These are phyloP conservation scores for Huntiella decipiens DNA, from an alignment of 2,329 filamentous ascomycete species.

Conservation along the genomic window DNA sequence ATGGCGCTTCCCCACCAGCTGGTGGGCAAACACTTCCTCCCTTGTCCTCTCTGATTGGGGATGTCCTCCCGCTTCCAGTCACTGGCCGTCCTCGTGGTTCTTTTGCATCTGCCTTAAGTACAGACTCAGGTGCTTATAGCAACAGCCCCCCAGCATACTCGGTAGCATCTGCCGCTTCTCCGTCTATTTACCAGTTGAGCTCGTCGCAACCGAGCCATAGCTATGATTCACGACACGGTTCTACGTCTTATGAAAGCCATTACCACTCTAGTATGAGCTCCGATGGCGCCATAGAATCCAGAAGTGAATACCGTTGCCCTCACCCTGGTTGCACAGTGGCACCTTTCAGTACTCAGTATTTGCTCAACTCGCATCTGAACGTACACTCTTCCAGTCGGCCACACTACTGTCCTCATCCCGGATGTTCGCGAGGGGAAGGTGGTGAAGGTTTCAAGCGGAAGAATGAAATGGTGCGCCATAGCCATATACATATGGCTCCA, in stretches of 20 bases:
- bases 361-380: conserved; percentile 63
- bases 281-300: conserved; percentile 3
- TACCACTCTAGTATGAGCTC: neutral
- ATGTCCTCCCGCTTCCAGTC: neutral
- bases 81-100: neutral
- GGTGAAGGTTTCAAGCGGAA: conserved; percentile 54
- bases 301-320: conserved; percentile 6
- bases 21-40: neutral
- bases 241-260: neutral
- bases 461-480: conserved; percentile 57
- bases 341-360: conserved; percentile 59
- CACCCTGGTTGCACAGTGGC: conserved; percentile 44
- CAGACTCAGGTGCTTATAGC: conserved; percentile 3
- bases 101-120: neutral
- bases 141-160: conserved; percentile 8
- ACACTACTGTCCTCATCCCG: conserved; percentile 45
- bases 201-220: conserved; percentile 7
- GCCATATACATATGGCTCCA: conserved; percentile 81
- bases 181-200: conserved; percentile 7
- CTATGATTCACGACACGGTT: neutral
- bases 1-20: too few relatives aligned
- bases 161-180: conserved; percentile 4
- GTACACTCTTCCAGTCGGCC: conserved; percentile 47
- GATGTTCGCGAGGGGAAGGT: conserved; percentile 42
- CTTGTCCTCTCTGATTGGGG: neutral